Conservation (phyloP, 2,329 filamentous ascomycete species). For the Penicillium sp. region DNA sequence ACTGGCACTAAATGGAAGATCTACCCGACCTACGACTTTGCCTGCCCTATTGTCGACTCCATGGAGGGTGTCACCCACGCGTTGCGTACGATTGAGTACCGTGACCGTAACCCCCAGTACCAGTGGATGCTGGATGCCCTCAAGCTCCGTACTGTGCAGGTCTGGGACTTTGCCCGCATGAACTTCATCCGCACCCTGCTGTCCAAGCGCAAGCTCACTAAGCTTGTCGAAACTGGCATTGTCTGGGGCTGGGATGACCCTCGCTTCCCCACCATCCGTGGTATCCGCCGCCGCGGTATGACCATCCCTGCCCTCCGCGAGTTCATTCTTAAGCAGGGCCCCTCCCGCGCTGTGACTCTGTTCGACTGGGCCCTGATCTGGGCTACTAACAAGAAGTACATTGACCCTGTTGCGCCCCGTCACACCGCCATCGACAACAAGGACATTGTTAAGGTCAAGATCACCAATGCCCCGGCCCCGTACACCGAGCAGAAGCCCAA, state of each 20-base stretch:
- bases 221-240: conserved; percentile 45
- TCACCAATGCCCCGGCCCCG: conserved; percentile 61
- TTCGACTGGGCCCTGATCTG: conserved; percentile 49
- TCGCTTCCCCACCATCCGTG: conserved; percentile 48
- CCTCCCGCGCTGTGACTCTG: conserved; percentile 46
- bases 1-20: conserved; percentile 62
- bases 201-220: conserved; percentile 50
- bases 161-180: conserved; percentile 51
- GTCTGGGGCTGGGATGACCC: conserved; percentile 52
- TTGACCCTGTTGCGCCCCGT: conserved; percentile 69
- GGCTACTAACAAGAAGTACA: conserved; percentile 69
- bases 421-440: conserved; percentile 68
- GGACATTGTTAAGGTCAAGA: conserved; percentile 63
- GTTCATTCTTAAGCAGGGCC: conserved; percentile 49
- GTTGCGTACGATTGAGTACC: conserved; percentile 54
- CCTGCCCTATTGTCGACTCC: conserved; percentile 58
- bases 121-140: conserved; percentile 49
- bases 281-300: conserved; percentile 48
- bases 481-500: conserved; percentile 72
- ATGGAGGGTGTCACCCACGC: conserved; percentile 62
- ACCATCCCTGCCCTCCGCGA: conserved; percentile 47
- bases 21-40: conserved; percentile 64
- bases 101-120: conserved; percentile 50
- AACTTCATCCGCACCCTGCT: conserved; percentile 50
- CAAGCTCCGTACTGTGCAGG: conserved; percentile 43